These are phyloP conservation scores for Backusella circina DNA, from an alignment of 192 early-diverging fungal species.

Conservation along the genomic window DNA sequence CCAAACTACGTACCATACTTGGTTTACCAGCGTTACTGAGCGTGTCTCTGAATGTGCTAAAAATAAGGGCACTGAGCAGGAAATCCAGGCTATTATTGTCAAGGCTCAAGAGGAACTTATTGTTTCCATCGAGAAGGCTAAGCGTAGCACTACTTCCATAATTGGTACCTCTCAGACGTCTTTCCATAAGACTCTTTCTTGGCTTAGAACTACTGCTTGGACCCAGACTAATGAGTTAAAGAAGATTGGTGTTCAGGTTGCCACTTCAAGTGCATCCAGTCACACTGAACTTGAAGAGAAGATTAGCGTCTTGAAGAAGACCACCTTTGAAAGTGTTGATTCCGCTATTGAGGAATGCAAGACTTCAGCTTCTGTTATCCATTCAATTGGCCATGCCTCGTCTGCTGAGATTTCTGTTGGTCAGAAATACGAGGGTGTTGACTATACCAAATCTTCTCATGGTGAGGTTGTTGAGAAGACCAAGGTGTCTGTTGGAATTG, in stretches of 20 bases:
- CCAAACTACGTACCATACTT: neutral
- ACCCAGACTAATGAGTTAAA: constrained; percentile 6
- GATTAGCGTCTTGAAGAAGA: neutral
- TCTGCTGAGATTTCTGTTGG: constrained; percentile 7
- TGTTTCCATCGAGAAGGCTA: constrained; percentile 2
- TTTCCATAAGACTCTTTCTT: constrained; percentile 9
- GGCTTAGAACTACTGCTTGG: constrained; percentile 8
- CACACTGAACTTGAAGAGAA: neutral
- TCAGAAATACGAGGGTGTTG: neutral
- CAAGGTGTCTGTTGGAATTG: constrained; percentile 7
- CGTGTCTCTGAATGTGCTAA: constrained; percentile 7
- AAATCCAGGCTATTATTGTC: neutral
- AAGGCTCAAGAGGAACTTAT: constrained; percentile 3
- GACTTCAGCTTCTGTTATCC: neutral
- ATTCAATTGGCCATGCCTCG: neutral
- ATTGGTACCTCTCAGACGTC: neutral
- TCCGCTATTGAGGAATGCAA: constrained; percentile 8
- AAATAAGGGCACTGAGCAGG: neutral
- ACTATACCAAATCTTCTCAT: neutral
- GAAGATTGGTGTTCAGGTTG: neutral
- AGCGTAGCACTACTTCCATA: neutral
- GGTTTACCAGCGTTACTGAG: neutral
- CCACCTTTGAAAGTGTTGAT: neutral
- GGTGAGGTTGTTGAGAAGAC: neutral
- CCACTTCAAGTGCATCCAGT: neutral